These are phyloP conservation scores for Adansonia gregorii DNA, from an alignment of 441 rosid genomes.

Conservation along the genomic window DNA sequence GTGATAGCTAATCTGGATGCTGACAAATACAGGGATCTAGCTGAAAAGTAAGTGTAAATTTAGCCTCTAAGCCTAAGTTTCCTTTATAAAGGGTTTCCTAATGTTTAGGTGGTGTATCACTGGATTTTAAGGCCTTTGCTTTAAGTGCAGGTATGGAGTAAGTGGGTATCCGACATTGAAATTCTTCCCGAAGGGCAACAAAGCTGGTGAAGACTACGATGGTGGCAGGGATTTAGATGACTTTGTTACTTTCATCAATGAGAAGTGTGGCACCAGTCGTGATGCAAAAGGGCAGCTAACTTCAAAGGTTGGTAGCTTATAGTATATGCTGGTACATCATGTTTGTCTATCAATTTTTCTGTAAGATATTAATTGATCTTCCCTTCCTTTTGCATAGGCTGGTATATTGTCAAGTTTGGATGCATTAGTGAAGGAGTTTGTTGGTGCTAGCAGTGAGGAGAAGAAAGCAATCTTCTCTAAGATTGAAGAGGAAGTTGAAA, in stretches of 20 bases:
- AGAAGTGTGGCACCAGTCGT: slow-evolving; percentile 78
- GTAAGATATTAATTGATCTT: background rate
- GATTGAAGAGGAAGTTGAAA: slow-evolving; percentile 75
- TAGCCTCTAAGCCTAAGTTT: background rate
- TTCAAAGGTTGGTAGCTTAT: slow-evolving; percentile 53
- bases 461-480: slow-evolving; percentile 65
- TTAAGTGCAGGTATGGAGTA: slow-evolving; percentile 70
- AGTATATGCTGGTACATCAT: background rate
- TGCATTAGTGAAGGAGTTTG: slow-evolving; percentile 77
- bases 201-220: slow-evolving; percentile 88
- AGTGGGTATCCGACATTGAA: slow-evolving; percentile 92
- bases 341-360: background rate
- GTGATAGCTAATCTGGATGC: slow-evolving; percentile 91
- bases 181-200: slow-evolving; percentile 84
- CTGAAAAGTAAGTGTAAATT: slow-evolving; percentile 65
- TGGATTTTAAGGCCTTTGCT: slow-evolving; percentile 12
- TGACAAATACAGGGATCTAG: slow-evolving; percentile 75
- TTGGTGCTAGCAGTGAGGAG: slow-evolving; percentile 67
- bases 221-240: slow-evolving; percentile 89
- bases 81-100: background rate
- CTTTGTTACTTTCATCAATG: slow-evolving; percentile 82
- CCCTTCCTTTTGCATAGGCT: slow-evolving; percentile 50
- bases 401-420: slow-evolving; percentile 79
- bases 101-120: background rate
- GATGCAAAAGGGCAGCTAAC: slow-evolving; percentile 86